Evolutionary conservation across 208 protist genomes (phyloP).

Genomic region (Acanthamoeba sp.): DNA sequence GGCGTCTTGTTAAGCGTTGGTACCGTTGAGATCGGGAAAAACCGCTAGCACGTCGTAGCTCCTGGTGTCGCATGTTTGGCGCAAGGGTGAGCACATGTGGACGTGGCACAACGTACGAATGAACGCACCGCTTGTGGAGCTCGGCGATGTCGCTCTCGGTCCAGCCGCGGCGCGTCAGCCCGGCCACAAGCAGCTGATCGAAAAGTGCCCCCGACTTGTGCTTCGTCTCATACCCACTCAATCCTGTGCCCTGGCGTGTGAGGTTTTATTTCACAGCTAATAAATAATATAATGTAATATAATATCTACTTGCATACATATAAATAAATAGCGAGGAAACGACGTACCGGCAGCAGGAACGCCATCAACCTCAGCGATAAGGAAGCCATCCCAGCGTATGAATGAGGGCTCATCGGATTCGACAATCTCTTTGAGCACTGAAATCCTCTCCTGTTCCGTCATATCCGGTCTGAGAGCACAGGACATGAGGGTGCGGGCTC

Average conservation of each 20-base stretch:
- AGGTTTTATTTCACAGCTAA: no score
- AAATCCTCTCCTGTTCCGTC: conserved; percentile 10
- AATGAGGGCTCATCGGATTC: conserved; percentile 23
- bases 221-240: conserved; percentile 15
- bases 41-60: background rate
- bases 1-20: no score
- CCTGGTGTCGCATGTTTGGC: background rate
- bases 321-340: background rate
- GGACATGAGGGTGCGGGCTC: background rate
- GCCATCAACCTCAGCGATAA: conserved; percentile 34
- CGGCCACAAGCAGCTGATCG: background rate
- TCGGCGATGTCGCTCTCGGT: background rate
- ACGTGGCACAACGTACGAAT: background rate
- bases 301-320: background rate
- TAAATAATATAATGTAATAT: background rate
- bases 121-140: background rate
- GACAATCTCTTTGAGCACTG: background rate
- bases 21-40: background rate
- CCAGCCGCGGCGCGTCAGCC: background rate
- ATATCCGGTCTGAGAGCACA: background rate
- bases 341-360: conserved; percentile 13
- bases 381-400: conserved; percentile 26
- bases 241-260: no score
- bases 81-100: background rate
- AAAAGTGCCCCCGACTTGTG: background rate